Percentiles rank a stretch among this genome's conserved stretches.
These are phyloP conservation scores for Phytophthora megakarya DNA, from an alignment of 352 stramenopile genomes.

Conservation along the genomic window DNA sequence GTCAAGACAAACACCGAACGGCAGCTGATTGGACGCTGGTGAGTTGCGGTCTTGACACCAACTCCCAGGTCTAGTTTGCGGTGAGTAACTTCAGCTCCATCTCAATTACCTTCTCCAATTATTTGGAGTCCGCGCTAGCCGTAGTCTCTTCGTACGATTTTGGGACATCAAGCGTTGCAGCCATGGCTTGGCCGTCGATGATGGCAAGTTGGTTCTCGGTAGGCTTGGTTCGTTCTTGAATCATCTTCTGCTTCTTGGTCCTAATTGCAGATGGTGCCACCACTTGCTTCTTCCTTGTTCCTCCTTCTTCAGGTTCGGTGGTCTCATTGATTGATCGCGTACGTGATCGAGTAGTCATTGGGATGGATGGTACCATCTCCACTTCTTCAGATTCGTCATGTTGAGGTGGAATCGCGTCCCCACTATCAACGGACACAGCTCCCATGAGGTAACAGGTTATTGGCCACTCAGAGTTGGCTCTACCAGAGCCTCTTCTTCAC, in stretches of 20 bases:
- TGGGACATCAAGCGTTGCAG: not conserved
- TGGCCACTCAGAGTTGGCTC: too few species aligned
- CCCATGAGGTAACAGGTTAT: too few species aligned
- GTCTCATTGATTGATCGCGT: too few species aligned
- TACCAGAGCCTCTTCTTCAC: too few species aligned
- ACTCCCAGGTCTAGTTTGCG: too few species aligned
- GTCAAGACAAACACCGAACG: conserved; percentile 3
- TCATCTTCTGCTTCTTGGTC: conserved; percentile 1
- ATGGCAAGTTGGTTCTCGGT: not conserved
- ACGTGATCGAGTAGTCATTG: too few species aligned
- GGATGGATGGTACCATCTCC: not conserved
- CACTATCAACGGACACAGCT: too few species aligned
- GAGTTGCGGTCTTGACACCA: too few species aligned
- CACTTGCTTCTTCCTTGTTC: conserved; percentile 1
- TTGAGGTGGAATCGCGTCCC: too few species aligned
- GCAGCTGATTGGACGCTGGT: conserved; percentile 7
- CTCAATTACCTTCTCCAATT: conserved; percentile 4
- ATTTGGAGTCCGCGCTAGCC: not conserved
- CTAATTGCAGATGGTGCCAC: not conserved
- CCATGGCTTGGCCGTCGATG: not conserved
- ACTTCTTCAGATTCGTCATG: not conserved
- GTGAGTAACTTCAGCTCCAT: not conserved
- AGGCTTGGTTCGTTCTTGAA: not conserved
- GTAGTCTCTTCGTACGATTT: conserved; percentile 2
- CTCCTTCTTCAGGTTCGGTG: conserved; percentile 1